Base-by-base conservation (phyloP, 2,329 filamentous ascomycete species). In the Bipolaris cookei region DNA sequence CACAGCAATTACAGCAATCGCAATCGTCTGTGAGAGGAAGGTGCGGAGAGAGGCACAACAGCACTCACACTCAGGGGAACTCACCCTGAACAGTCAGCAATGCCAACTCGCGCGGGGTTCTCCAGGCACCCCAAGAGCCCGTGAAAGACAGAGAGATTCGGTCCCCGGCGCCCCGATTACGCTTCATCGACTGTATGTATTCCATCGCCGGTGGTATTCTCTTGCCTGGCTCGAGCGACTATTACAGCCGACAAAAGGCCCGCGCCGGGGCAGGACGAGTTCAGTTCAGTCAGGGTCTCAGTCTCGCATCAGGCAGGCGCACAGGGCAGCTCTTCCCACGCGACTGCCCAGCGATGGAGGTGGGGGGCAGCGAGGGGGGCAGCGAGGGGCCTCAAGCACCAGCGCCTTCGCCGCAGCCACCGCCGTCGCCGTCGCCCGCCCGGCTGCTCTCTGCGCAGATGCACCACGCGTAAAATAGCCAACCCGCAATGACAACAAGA, bases 311-410 rank as follows among this genome's bases (percentile, higher is more conserved):
- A 46, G 53, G 48, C 41, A 51, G 38, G 35, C 54, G 54, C 54
- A 57, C 54, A 49, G 54, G 53, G 38, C 50, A 57, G 42, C 14
- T 43, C 34, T 38, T 14, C 49, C 54, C 54, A 57, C 54, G 54
- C 54, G 54, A 54, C 50, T 44, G 44, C 23, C 30, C 48, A 42
- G 28, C 28, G 41, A 42, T 38, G 35, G 41, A 42, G 51, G 44
- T 50, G 18, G 20, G 21, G 25, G 21, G 35, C 4, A 11, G 13
- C n/a, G 28, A 2, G 28, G 28, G 28, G 28, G 28, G 11, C 11
- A 25, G 13, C 28, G 28, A 30, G 28, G 28, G 28, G 16, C 21
- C 41, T 28, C 21, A 28, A n/a, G 23, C 41, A 23, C 41, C 23
- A 32, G 30, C n/a, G 42, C 42, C 42, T n/a, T 10, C 21, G 16